Evolutionary conservation across 495 filamentous ascomycete genomes (phyloP).

Genomic region (Tricharina praecox): DNA sequence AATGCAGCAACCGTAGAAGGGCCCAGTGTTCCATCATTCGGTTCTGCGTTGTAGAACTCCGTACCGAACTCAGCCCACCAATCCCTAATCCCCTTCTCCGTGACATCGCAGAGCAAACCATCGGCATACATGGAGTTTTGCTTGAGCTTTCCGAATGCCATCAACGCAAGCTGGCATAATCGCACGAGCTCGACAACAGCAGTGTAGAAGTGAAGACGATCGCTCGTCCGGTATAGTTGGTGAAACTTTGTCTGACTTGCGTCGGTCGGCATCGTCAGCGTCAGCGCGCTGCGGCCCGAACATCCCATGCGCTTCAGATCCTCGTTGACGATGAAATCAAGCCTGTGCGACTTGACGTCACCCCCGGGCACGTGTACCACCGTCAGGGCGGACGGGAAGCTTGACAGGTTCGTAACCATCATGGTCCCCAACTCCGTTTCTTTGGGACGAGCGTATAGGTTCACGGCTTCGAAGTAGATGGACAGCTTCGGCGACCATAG

Average conservation of each 20-base stretch:
- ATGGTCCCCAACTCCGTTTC: constrained; percentile 70
- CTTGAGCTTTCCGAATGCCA: constrained; percentile 47
- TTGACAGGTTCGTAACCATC: constrained; percentile 85
- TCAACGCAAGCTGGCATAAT: constrained; percentile 74
- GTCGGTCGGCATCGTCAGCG: constrained; percentile 51
- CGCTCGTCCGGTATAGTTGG: constrained; percentile 72
- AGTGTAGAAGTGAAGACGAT: constrained; percentile 55
- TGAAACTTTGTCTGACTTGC: constrained; percentile 84
- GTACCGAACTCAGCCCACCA: constrained; percentile 95
- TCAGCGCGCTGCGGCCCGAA: constrained; percentile 73
- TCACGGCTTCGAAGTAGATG: constrained; percentile 73
- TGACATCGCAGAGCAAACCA: constrained; percentile 81
- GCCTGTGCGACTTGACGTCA: constrained; percentile 61
- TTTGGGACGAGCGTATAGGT: constrained; percentile 63
- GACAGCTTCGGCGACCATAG: constrained; percentile 62
- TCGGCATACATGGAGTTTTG: constrained; percentile 80
- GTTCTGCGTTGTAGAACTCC: constrained; percentile 78
- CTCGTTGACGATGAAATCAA: constrained; percentile 87
- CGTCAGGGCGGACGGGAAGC: constrained; percentile 75
- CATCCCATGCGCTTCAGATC: constrained; percentile 84
- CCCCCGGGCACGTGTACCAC: constrained; percentile 80
- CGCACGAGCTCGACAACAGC: constrained; percentile 82
- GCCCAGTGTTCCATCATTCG: constrained; percentile 76
- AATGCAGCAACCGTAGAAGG: constrained; percentile 84
- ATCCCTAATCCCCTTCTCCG: constrained; percentile 73